These are phyloP conservation scores for Ramaria rubella DNA, from an alignment of 768 basidiomycete genomes.

Conservation along the genomic window DNA sequence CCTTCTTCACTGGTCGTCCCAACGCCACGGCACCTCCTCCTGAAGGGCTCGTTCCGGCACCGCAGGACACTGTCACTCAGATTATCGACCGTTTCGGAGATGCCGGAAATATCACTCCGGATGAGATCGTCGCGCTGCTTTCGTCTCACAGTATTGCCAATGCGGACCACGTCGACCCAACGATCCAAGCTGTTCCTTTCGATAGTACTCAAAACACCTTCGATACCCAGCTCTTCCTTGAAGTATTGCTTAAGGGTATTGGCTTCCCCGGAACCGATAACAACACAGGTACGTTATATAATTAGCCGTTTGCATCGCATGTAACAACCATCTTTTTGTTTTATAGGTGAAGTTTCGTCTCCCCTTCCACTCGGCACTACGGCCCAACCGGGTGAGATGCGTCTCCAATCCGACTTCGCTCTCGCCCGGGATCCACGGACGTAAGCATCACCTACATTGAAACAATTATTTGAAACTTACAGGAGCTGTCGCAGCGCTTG, in stretches of 20 bases:
- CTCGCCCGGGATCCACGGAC: slow-evolving; percentile 7
- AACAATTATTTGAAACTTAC: not conserved
- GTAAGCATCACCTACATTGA: not conserved
- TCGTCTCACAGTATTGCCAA: slow-evolving; percentile 10
- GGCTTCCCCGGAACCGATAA: not conserved
- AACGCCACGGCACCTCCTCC: slow-evolving; percentile 1
- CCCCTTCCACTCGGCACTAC: slow-evolving; percentile 20
- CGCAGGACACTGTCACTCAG: slow-evolving; percentile 3
- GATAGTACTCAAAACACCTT: slow-evolving; percentile 9
- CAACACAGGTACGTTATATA: slow-evolving; percentile 17
- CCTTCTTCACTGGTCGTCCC: slow-evolving; percentile 3
- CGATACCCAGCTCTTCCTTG: slow-evolving; percentile 7
- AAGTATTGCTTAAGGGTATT: slow-evolving; percentile 8
- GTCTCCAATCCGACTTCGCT: slow-evolving; percentile 10
- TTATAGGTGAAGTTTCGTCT: slow-evolving; percentile 25
- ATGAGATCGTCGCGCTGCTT: slow-evolving; percentile 7
- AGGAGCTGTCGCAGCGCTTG: not conserved
- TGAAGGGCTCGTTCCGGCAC: not conserved
- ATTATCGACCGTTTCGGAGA: slow-evolving; percentile 10
- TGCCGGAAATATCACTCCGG: slow-evolving; percentile 2
- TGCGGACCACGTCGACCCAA: slow-evolving; percentile 6
- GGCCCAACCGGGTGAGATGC: slow-evolving; percentile 8
- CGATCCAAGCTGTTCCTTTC: slow-evolving; percentile 1
- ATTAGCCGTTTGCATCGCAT: not conserved
- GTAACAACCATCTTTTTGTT: not conserved